Conservation (phyloP, 176 grass and related monocot species). For the Oryza officinalis region DNA sequence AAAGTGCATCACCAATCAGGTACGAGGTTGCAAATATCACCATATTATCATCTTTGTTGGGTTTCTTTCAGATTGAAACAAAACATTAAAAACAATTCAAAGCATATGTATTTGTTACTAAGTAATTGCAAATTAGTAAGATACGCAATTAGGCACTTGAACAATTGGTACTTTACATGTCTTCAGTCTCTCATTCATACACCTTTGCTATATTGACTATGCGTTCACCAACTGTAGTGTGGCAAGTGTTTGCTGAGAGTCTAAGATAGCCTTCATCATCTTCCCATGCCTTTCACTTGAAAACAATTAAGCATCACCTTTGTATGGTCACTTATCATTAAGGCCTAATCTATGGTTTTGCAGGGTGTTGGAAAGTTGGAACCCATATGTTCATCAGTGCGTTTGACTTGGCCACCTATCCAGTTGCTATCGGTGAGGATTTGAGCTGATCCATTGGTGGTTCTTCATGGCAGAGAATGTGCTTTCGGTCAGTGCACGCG, state of each 20-base stretch:
- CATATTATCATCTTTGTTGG: not conserved
- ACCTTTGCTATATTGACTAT: constrained; percentile 27
- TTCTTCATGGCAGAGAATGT: constrained; percentile 29
- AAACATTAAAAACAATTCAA: not conserved
- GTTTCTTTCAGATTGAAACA: not conserved
- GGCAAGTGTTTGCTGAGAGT: constrained; percentile 42
- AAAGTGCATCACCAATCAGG: not conserved
- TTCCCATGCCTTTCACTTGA: constrained; percentile 25
- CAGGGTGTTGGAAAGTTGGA: constrained; percentile 32
- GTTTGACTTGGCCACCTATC: constrained; percentile 50
- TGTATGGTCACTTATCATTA: constrained; percentile 40
- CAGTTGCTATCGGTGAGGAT: constrained; percentile 38
- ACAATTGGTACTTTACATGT: constrained; percentile 33
- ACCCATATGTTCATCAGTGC: constrained; percentile 23
- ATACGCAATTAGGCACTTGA: not conserved
- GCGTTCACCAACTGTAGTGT: constrained; percentile 31
- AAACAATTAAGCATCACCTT: constrained; percentile 44
- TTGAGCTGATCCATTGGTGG: constrained; percentile 22
- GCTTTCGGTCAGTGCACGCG: constrained; percentile 54
- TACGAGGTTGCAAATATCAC: constrained; percentile 4
- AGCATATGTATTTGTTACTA: not conserved
- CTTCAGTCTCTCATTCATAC: constrained; percentile 19
- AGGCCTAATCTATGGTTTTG: constrained; percentile 42
- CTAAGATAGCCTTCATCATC: constrained; percentile 41
- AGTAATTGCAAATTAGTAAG: not conserved